Evolutionary conservation across 768 basidiomycete species (phyloP).

Genomic region (Calocera cornea): DNA sequence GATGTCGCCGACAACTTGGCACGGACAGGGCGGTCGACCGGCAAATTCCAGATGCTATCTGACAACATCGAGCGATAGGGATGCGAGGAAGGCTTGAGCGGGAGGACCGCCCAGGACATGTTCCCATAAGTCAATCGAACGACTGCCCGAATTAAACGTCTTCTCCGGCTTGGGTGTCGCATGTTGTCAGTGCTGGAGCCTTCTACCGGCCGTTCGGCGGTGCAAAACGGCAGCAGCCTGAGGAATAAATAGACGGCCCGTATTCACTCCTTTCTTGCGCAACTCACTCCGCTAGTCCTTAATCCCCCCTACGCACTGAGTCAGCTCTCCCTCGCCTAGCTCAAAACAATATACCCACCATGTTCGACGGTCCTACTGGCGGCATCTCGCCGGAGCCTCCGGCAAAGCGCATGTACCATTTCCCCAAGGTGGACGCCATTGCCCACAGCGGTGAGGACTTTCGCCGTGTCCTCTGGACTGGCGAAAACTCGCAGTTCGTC

Average conservation of each 20-base stretch:
- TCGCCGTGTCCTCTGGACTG: conserved; percentile 27
- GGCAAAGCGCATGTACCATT: conserved; percentile 21
- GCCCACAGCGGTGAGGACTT: conserved; percentile 22
- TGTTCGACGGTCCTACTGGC: background rate
- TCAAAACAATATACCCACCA: background rate
- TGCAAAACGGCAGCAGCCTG: background rate
- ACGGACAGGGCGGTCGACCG: background rate
- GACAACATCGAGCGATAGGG: background rate
- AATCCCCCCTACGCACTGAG: too few relatives aligned
- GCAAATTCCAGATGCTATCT: conserved; percentile 2
- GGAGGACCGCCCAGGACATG: background rate
- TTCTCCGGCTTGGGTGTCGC: background rate
- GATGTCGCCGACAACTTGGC: background rate
- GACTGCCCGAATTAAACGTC: background rate
- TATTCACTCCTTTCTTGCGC: background rate
- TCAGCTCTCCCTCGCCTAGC: too few relatives aligned
- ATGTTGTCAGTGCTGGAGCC: background rate
- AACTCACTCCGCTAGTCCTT: background rate
- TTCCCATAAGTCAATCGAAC: background rate
- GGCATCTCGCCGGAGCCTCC: background rate
- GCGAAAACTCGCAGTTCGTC: conserved; percentile 25
- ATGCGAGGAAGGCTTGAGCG: background rate
- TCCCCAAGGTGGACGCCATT: conserved; percentile 23
- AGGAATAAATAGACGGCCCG: background rate
- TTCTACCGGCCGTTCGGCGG: background rate